These are phyloP conservation scores for Acanthamoeba sp. DNA, from an alignment of 208 protist genomes.

Conservation along the genomic window DNA sequence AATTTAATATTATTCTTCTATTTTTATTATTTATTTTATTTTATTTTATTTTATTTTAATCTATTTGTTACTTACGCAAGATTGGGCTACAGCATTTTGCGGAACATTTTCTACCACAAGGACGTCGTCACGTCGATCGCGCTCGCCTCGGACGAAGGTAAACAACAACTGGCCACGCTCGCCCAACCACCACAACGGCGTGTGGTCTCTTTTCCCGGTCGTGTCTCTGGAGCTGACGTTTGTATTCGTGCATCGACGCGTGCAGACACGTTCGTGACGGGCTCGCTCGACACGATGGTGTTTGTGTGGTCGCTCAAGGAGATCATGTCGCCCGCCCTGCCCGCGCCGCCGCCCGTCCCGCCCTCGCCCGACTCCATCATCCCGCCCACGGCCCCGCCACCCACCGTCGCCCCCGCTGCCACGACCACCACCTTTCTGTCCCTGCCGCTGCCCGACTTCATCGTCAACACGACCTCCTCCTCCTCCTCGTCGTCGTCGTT, in stretches of 20 bases:
- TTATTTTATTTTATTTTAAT: too few species aligned
- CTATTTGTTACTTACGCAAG: too few species aligned
- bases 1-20: too few species aligned
- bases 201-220: too few species aligned
- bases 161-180: too few species aligned
- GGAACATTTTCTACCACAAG: conserved; percentile 69
- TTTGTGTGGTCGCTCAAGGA: conserved; percentile 74
- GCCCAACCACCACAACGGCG: too few species aligned
- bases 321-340: neutral
- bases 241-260: neutral
- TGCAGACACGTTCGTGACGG: conserved; percentile 62
- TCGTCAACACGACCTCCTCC: neutral
- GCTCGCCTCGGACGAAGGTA: conserved; percentile 49
- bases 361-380: neutral
- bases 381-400: neutral
- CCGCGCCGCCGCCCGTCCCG: neutral
- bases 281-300: conserved; percentile 54
- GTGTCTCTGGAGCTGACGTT: too few species aligned
- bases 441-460: conserved; percentile 74
- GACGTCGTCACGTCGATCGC: conserved; percentile 58
- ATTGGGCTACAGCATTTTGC: neutral
- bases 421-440: conserved; percentile 47
- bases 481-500: neutral
- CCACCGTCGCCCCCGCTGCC: conserved; percentile 35
- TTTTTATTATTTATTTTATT: too few species aligned